Evolutionary conservation across 768 basidiomycete genomes (phyloP), one percentile per base, ranked within the genome.

Genomic region (Podaxis carcinomalis): DNA sequence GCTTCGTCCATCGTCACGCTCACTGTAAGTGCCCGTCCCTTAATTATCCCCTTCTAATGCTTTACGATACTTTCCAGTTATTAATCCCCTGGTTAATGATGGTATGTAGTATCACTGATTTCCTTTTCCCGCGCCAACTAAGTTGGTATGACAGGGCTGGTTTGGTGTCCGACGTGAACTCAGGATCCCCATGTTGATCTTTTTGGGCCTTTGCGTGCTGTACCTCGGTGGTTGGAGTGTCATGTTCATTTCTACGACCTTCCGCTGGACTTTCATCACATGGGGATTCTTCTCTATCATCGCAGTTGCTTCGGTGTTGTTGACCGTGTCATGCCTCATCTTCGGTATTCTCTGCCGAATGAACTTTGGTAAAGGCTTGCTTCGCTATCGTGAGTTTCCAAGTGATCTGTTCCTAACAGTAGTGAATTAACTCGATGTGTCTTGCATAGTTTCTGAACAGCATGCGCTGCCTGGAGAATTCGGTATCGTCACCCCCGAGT

Each of bases 341-440:
- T 69, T 92, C 51, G 91, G 88, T 2, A 66, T 90, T 37, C 64
- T 86, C 63, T 92, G 90, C 69, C 80, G 85, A 37, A 69, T 83
- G 67, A 92, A 92, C 75, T 92, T 92, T 66, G 88, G 87, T 60
- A 90, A 88, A 70, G 90, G 90, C 23, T 75, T 93, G 61, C 73
- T 79, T 59, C 80, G 80, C 21, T 86, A 87, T 70, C 74, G 90
- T 92, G 64, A 74, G 89, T 75, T 32, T 54, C 7, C 55, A 27
- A 10, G n/a, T 35, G 21, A 35, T 42, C 19, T 51, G n/a, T 23
- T 62, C 28, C 19, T 23, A 13, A 21, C 4, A 39, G 13, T 36
- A 14, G 35, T 2, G 56, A 13, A 25, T 14, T 40, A 62, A 51
- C 53, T 32, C 66, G 53, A 68, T 10, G 57, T 59, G 59, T 47